Percentiles rank a stretch among this genome's conserved stretches.
Evolutionary conservation across 257 asterid genomes (phyloP).

Genomic region (Solanum rostratum): DNA sequence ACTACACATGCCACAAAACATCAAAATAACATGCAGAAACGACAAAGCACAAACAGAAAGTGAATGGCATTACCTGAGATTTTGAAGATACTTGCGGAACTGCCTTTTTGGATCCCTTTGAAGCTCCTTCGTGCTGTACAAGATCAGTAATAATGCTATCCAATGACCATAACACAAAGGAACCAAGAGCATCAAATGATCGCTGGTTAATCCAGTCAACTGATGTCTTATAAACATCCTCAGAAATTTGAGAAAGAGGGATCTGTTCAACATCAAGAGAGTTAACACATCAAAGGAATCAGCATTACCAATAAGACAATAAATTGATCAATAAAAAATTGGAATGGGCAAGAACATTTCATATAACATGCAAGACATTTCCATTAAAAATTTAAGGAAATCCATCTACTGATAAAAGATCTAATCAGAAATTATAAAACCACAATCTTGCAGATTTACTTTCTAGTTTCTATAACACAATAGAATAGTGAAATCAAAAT

Average conservation of each 20-base stretch:
- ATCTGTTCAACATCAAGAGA: conserved; percentile 9
- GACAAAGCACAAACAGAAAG: neutral
- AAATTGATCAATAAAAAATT: neutral
- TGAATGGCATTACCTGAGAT: conserved; percentile 49
- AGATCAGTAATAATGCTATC: conserved; percentile 63
- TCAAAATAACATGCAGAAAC: neutral
- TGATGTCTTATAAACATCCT: conserved; percentile 26
- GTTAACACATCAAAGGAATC: neutral
- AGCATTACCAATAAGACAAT: neutral
- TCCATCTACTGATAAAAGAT: neutral
- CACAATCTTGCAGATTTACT: neutral
- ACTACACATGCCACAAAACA: neutral
- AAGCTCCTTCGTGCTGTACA: conserved; percentile 37
- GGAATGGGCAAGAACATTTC: neutral
- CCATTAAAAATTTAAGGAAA: neutral
- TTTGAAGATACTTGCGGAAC: conserved; percentile 49
- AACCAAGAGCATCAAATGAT: conserved; percentile 21
- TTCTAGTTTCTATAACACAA: neutral
- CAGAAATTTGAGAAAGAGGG: conserved; percentile 23
- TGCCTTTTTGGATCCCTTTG: conserved; percentile 60
- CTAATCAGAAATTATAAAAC: neutral
- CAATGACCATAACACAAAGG: conserved; percentile 55
- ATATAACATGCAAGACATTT: neutral
- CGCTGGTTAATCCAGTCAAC: conserved; percentile 29
- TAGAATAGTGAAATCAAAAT: neutral